These are phyloP conservation scores for Colletotrichum camelliae DNA, from an alignment of 2,329 filamentous ascomycete species.

Conservation along the genomic window DNA sequence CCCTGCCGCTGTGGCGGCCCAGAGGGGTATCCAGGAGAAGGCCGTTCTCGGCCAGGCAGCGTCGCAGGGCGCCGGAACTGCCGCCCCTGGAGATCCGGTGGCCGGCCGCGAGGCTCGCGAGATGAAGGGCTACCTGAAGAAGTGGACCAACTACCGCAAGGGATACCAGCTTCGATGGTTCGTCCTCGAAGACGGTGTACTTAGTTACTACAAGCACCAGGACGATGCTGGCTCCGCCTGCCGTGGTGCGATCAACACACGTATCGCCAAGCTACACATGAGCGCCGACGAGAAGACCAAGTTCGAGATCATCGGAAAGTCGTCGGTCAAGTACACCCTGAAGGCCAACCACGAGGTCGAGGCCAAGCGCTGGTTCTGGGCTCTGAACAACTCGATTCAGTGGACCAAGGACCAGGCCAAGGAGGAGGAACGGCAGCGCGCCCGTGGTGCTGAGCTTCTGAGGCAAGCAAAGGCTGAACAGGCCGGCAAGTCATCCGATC, in stretches of 20 bases:
- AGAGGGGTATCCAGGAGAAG: conserved; percentile 95
- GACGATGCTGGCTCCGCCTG: conserved; percentile 96
- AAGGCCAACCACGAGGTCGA: conserved; percentile 99
- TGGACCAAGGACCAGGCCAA: conserved; percentile 97
- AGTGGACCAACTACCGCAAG: conserved; percentile 99
- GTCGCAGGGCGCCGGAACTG: conserved; percentile 58
- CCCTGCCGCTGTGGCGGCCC: conserved; percentile 90
- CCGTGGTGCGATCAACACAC: conserved; percentile 98
- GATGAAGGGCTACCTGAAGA: conserved; percentile 99
- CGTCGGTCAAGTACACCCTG: conserved; percentile 96
- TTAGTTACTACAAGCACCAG: conserved; percentile 99
- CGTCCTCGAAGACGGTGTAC: conserved; percentile 92
- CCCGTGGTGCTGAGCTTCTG: conserved; percentile 76
- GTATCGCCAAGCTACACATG: conserved; percentile 93
- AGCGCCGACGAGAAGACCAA: conserved; percentile 96
- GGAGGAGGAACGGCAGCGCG: conserved; percentile 81
- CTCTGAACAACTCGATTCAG: conserved; percentile 97
- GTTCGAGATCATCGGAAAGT: conserved; percentile 97
- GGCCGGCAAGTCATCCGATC: conserved; percentile 51
- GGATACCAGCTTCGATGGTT: conserved; percentile 98
- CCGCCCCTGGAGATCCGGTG: conserved; percentile 62
- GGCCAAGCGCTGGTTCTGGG: conserved; percentile 99
- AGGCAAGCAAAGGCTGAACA: conserved; percentile 83
- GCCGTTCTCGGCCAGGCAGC: conserved; percentile 83
- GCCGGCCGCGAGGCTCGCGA: conserved; percentile 88